Evolutionary conservation across 2,329 filamentous ascomycete genomes (phyloP).

Genomic region (Neopestalotiopsis sp.): DNA sequence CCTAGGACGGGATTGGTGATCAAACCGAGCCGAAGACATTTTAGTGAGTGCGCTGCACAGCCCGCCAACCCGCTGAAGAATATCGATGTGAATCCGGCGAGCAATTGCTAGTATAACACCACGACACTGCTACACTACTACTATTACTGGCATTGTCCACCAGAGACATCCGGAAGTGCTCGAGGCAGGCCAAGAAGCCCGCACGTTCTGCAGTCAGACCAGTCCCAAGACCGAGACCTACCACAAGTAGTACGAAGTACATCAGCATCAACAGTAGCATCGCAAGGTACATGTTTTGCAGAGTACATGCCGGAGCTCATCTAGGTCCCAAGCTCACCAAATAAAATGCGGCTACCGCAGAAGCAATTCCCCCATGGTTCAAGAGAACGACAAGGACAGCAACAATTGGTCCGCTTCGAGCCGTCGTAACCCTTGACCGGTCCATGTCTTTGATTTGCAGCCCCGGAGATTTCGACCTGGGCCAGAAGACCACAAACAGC

Average conservation of each 20-base stretch:
- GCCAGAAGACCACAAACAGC: not conserved
- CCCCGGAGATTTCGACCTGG: not conserved
- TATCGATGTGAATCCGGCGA: not conserved
- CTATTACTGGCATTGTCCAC: not conserved
- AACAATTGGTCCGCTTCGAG: not conserved
- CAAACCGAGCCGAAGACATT: constrained; percentile 25
- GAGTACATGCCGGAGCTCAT: too few relatives aligned
- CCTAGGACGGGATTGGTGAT: constrained; percentile 25
- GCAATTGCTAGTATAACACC: not conserved
- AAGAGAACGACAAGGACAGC: not conserved
- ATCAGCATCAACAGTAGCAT: too few relatives aligned
- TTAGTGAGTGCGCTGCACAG: constrained; percentile 22
- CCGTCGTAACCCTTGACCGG: not conserved
- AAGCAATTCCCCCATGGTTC: not conserved
- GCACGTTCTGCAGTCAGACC: too few relatives aligned
- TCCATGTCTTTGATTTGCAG: constrained; percentile 4
- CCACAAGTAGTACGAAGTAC: too few relatives aligned
- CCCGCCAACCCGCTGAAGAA: constrained; percentile 23
- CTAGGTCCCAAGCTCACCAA: not conserved
- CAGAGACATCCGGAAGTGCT: not conserved
- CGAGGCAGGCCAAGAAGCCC: not conserved
- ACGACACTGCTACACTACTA: not conserved
- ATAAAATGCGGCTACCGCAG: not conserved
- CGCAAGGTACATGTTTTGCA: too few relatives aligned
- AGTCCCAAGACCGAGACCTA: too few relatives aligned